phyloP scores from a whole-genome alignment of 805 yeast species.

The Lipomyces spencermartinsiae region DNA sequence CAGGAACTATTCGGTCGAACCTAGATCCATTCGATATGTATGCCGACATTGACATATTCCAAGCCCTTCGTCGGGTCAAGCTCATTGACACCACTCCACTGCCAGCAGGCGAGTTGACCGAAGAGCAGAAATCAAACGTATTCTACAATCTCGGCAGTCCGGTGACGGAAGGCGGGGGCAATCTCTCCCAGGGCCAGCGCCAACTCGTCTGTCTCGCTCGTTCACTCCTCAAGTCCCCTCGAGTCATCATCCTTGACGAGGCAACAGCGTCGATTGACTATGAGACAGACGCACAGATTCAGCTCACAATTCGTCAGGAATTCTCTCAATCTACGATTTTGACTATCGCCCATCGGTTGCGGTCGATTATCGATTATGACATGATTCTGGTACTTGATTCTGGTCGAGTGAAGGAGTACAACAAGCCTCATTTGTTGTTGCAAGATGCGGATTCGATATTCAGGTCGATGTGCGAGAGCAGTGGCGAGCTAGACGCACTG shows the following conservation, averaged over 20 bases:
- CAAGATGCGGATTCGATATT: conserved; percentile 59
- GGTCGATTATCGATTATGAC: conserved; percentile 73
- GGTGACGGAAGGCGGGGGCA: conserved; percentile 75
- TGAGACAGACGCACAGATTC: conserved; percentile 80
- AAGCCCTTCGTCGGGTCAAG: conserved; percentile 30
- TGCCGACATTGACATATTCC: conserved; percentile 55
- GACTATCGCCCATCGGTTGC: conserved; percentile 85
- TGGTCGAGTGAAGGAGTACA: conserved; percentile 76
- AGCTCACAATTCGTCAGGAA: conserved; percentile 70
- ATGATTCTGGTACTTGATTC: conserved; percentile 79
- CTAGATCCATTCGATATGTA: conserved; percentile 72
- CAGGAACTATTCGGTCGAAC: conserved; percentile 71
- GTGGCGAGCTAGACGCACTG: conserved; percentile 87
- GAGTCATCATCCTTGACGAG: conserved; percentile 76
- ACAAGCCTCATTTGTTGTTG: conserved; percentile 67
- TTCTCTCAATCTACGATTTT: conserved; percentile 73
- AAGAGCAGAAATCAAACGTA: conserved; percentile 27
- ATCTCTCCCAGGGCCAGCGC: conserved; percentile 86
- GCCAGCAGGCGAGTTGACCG: conserved; percentile 4
- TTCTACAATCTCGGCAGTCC: conserved; percentile 62
- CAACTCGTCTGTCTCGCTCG: conserved; percentile 83
- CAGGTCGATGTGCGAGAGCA: conserved; percentile 77
- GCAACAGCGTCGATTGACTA: conserved; percentile 76
- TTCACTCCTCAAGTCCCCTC: conserved; percentile 73
- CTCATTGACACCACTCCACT: conserved; percentile 18